phyloP scores from a whole-genome alignment of 768 basidiomycete genomes.

The Tylopilus rubrobrunneus region DNA sequence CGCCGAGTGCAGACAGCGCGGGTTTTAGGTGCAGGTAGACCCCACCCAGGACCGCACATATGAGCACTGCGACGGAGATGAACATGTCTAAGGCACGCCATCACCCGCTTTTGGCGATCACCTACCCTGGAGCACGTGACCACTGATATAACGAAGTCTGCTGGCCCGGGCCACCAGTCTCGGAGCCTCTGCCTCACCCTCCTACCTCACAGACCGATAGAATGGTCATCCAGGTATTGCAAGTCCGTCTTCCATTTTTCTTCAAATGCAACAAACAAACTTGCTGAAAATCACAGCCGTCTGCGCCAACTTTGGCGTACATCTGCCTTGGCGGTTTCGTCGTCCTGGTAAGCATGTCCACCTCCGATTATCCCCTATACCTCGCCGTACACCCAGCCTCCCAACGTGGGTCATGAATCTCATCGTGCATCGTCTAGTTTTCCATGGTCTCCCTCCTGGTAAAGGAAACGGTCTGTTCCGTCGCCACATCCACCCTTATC shows the following conservation, averaged over 20 bases:
- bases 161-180: too few relatives aligned
- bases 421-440: slow-evolving; percentile 46
- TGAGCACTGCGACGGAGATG: slow-evolving; percentile 17
- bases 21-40: slow-evolving; percentile 50
- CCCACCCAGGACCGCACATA: slow-evolving; percentile 39
- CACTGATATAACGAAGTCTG: too few relatives aligned
- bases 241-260: slow-evolving; percentile 20
- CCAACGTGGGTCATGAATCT: not conserved
- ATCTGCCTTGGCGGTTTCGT: slow-evolving; percentile 58
- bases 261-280: slow-evolving; percentile 14
- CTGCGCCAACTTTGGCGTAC: slow-evolving; percentile 52
- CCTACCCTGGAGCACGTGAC: not conserved
- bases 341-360: slow-evolving; percentile 36
- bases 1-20: slow-evolving; percentile 38
- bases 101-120: not conserved
- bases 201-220: too few relatives aligned
- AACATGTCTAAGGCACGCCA: not conserved
- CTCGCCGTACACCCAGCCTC: not conserved
- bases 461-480: slow-evolving; percentile 62
- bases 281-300: slow-evolving; percentile 39
- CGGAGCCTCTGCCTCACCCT: too few relatives aligned
- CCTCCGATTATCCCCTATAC: not conserved
- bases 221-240: slow-evolving; percentile 21
- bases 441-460: slow-evolving; percentile 79
- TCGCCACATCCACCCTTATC: not conserved